Evolutionary conservation across 192 early-diverging fungal species (phyloP), one percentile per base, ranked within the genome.

Genomic region (Coemansia guatemalensis): DNA sequence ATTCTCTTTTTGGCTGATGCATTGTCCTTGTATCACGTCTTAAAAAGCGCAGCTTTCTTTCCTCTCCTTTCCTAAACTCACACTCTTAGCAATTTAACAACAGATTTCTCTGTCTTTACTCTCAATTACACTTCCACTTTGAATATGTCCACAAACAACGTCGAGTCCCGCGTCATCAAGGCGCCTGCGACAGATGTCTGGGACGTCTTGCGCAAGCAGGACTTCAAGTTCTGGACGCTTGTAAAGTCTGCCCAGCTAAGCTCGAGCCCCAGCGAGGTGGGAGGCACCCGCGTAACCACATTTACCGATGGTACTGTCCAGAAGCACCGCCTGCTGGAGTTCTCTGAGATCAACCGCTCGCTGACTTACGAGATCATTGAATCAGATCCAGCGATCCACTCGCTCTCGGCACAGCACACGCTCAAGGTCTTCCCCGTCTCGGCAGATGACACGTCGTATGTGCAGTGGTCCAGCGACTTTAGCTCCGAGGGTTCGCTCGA

Each of bases 301-400:
- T 86, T 83, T 58, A 75, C 69, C 49, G 85, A 86, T 41, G 83
- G 83, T 44, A 81, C 85, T 23, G 71, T 83, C 17, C 85, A 86
- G 67, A 74, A 76, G 65, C 76, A 82, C 69, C 81, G 80, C 26
- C 62, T 86, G 49, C 67, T 83, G 5, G 85, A 85, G 67, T 67
- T 83, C 33, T 85, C 83, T 44, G 77, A 83, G 55, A 56, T 82
- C 49, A 65, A 56, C 21, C 69, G 77, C 73, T 62, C 64, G 25
- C 65, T 87, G n/a, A 85, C 75, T 51, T 87, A 76, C 65, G 85
- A 87, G 67, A 71, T 85, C 51, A 70, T 87, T 25, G 80, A 85
- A 5, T 80, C 85, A 4, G 63, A 74, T 33, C 85, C 85, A 1
- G 67, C 85, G 9, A 74, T 84, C 4, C 52, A 49, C n/a, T 74